Conservation (phyloP, 805 yeast species). For the Torulaspora delbrueckii region DNA sequence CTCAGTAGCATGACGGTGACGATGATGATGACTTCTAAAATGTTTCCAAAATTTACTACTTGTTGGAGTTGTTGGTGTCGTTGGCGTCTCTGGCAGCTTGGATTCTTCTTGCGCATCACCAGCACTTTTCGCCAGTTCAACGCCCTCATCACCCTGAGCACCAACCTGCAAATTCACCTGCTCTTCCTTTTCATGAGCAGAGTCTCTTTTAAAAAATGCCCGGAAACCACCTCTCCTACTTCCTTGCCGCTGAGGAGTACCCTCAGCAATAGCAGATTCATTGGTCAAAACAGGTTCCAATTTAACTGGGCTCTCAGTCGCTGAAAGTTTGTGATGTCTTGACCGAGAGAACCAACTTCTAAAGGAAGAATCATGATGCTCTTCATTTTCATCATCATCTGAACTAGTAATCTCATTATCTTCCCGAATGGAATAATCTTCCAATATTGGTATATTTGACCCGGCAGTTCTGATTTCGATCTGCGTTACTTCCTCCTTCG, state of each 20-base stretch:
- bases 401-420: slow-evolving; percentile 20
- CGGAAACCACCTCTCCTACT: slow-evolving; percentile 15
- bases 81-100: slow-evolving; percentile 1
- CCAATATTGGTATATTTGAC: slow-evolving; percentile 1
- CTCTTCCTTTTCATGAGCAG: slow-evolving; percentile 1
- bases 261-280: slow-evolving; percentile 11
- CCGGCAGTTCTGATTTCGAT: background rate
- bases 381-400: slow-evolving; percentile 15
- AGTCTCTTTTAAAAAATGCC: slow-evolving; percentile 16
- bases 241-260: slow-evolving; percentile 13
- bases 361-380: slow-evolving; percentile 11
- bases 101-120: background rate
- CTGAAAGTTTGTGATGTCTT: slow-evolving; percentile 7
- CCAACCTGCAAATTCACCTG: background rate
- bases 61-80: slow-evolving; percentile 1
- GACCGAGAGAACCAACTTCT: slow-evolving; percentile 13
- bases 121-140: background rate
- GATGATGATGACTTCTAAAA: slow-evolving; percentile 14
- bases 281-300: background rate
- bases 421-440: slow-evolving; percentile 10
- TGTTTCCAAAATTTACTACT: slow-evolving; percentile 19
- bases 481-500: background rate
- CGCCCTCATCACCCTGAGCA: background rate
- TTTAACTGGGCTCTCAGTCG: background rate
- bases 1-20: slow-evolving; percentile 5